Conservation (phyloP, 225 moss, liverwort and hornwort species). For the Takakia lepidozioides region DNA sequence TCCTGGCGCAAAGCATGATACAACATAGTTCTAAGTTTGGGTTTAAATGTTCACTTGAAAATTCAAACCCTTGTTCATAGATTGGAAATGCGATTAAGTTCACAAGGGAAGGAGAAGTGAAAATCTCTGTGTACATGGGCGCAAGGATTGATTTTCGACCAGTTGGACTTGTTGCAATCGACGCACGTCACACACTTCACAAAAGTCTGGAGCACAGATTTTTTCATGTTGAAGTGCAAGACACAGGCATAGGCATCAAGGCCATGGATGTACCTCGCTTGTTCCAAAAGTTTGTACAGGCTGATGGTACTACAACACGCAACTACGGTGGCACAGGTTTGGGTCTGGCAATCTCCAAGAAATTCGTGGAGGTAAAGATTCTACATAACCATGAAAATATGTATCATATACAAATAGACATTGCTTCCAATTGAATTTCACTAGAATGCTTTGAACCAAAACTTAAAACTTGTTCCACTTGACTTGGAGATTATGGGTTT, state of each 20-base stretch:
- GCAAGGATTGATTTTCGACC: constrained; percentile 59
- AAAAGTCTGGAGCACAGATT: constrained; percentile 17
- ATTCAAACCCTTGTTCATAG: no score
- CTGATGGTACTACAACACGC: constrained; percentile 72
- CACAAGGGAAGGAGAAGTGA: constrained; percentile 62
- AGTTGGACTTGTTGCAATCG: constrained; percentile 33
- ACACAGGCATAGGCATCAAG: constrained; percentile 70
- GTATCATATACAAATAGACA: not conserved
- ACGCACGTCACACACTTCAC: constrained; percentile 17
- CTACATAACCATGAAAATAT: not conserved
- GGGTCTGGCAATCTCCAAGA: constrained; percentile 74
- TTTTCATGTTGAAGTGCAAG: constrained; percentile 61
- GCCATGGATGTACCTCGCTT: constrained; percentile 72
- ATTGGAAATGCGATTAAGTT: constrained; percentile 91
- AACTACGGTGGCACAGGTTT: constrained; percentile 84
- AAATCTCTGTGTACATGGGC: constrained; percentile 39
- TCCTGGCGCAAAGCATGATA: no score
- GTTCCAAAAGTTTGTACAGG: constrained; percentile 92
- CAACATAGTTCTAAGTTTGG: no score
- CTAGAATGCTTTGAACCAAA: no score
- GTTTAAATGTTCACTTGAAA: no score
- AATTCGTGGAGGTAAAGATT: constrained; percentile 35
- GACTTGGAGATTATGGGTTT: no score
- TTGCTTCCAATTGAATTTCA: no score
- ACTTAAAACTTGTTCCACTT: no score